Conservation (phyloP, 306 rosid species). For the Pterocarpus santalinus region DNA sequence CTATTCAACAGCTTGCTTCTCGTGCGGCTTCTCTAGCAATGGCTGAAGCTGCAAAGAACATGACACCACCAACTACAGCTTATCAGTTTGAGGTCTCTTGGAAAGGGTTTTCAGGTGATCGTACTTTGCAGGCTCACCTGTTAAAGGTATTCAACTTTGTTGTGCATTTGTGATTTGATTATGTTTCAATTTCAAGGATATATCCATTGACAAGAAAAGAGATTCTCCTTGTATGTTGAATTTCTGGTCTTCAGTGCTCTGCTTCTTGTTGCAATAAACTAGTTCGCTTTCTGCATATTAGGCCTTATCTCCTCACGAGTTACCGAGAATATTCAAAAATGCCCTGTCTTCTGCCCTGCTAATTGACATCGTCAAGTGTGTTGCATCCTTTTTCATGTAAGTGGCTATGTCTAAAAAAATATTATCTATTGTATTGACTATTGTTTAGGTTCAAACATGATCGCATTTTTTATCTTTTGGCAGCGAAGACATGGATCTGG, state of each 20-base stretch:
- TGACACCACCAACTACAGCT: slow-evolving; percentile 82
- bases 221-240: slow-evolving; percentile 12
- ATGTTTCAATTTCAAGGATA: slow-evolving; percentile 17
- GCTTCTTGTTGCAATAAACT: slow-evolving; percentile 26
- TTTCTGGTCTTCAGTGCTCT: slow-evolving; percentile 34
- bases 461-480: slow-evolving; percentile 38
- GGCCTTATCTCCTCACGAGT: slow-evolving; percentile 71
- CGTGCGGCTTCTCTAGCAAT: slow-evolving; percentile 76
- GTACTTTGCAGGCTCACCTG: slow-evolving; percentile 65
- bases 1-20: slow-evolving; percentile 88
- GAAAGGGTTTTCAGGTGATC: slow-evolving; percentile 82
- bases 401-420: slow-evolving; percentile 33
- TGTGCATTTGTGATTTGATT: slow-evolving; percentile 35
- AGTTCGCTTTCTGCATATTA: slow-evolving; percentile 44
- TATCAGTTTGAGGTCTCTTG: slow-evolving; percentile 93
- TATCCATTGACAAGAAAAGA: slow-evolving; percentile 4
- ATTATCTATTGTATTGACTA: slow-evolving; percentile 12
- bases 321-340: slow-evolving; percentile 87
- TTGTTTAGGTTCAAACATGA: slow-evolving; percentile 37
- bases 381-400: slow-evolving; percentile 81
- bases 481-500: slow-evolving; percentile 85
- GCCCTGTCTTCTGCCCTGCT: slow-evolving; percentile 78
- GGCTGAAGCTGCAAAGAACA: slow-evolving; percentile 75
- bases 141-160: slow-evolving; percentile 65
- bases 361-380: slow-evolving; percentile 80